Percentiles rank a stretch among this genome's conserved stretches.
These are phyloP conservation scores for Curvularia eragrostidis DNA, from an alignment of 2,329 filamentous ascomycete species.

Conservation along the genomic window DNA sequence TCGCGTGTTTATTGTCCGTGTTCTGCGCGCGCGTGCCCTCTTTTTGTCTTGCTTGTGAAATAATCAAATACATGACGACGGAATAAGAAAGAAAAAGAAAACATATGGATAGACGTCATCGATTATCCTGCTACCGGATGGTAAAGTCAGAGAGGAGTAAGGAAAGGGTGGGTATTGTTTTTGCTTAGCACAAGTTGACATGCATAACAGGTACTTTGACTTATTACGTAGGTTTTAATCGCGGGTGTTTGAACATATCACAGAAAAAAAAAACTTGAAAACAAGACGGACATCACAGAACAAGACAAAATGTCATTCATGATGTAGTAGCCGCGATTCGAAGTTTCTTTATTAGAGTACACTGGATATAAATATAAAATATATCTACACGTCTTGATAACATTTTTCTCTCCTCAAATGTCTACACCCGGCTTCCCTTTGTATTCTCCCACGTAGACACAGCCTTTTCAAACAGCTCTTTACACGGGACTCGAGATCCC, in stretches of 20 bases:
- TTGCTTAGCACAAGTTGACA: no score
- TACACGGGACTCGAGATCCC: constrained; percentile 81
- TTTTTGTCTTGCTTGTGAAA: no score
- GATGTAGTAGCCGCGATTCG: background rate
- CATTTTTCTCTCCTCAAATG: background rate
- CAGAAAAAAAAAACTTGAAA: background rate
- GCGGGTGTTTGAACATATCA: no score
- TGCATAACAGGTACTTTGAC: background rate
- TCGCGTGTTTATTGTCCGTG: no score
- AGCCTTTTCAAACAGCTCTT: constrained; percentile 75
- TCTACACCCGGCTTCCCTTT: constrained; percentile 24
- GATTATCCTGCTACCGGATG: no score
- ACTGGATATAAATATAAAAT: background rate
- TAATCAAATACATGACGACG: no score
- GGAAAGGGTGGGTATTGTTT: no score
- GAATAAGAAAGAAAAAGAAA: no score
- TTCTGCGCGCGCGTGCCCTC: no score
- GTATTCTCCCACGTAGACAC: constrained; percentile 44
- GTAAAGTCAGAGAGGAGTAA: no score
- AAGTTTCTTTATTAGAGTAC: background rate
- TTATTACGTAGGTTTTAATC: background rate
- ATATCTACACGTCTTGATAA: background rate
- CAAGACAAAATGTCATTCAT: background rate
- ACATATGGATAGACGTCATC: no score
- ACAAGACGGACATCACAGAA: background rate